Base-by-base conservation (phyloP, 345 rosid genomes). In the Bruguiera parviflora region DNA sequence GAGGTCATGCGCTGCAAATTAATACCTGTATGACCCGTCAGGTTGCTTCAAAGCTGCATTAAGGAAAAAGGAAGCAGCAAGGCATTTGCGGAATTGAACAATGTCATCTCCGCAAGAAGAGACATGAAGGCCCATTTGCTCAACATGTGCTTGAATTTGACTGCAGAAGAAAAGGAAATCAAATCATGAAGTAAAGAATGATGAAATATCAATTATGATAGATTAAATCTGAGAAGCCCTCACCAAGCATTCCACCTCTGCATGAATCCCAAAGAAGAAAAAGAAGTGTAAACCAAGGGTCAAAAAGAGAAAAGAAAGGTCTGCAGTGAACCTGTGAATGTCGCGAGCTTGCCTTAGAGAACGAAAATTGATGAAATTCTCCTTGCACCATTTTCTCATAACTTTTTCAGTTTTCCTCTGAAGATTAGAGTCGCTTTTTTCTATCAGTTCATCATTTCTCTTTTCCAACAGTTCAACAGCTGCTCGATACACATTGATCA, bases 21-120 rank as follows among this genome's bases (percentile, higher is more conserved):
- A 43, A 2, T 71, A 93, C 98, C 95, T 89, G 85, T 91, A 94
- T 60, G 81, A 81, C 33, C 96, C 91, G 21, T 94, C 95, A 13
- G 96, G 88, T 77, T 94, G 96, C 82, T 85, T 91, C 80, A 84
- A 72, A 63, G 96, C 98, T 33, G 98, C 98, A 78, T 91, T 89
- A 65, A 91, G 90, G 84, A 94, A 94, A 84, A 94, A 94, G 18
- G 97, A 85, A 60, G 96, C 88, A 27, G 95, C 89, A 28, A 94
- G 97, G 80, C 98, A 94, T 83, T 90, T 88, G 37, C 89, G 87
- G 74, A 87, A 89, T 80, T 82, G 91, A 75, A 88, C 86, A 71
- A 75, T 71, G 77, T 89, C 96, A n/a, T 84, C 87, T 27, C 95
- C 96, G 53, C 97, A 89, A 55, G 98, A 91, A 71, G 90, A 82